These are phyloP conservation scores for Globisporangium perplexum DNA, from an alignment of 352 stramenopile genomes.

Conservation along the genomic window DNA sequence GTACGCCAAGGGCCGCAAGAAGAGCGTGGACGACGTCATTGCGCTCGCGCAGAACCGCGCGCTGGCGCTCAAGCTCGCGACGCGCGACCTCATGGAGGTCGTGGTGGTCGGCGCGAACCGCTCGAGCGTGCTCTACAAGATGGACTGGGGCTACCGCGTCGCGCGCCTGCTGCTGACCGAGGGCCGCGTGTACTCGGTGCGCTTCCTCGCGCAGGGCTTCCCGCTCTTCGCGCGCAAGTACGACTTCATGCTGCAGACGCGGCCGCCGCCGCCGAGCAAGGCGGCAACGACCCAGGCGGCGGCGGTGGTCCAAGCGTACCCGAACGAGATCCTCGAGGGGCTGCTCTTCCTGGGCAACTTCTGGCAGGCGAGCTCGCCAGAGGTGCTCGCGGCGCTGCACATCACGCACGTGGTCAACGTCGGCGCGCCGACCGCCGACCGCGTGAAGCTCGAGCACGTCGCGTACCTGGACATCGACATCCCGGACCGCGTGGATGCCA, in stretches of 20 bases:
- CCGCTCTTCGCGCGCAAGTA: conserved; percentile 63
- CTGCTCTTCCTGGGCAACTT: conserved; percentile 79
- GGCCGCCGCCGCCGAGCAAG: conserved; percentile 2
- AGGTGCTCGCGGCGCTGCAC: conserved; percentile 41
- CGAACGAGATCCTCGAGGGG: conserved; percentile 69
- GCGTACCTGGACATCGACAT: conserved; percentile 64
- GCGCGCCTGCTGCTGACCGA: conserved; percentile 57
- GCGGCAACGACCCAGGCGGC: background rate
- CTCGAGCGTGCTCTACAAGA: conserved; percentile 41
- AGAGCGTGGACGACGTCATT: conserved; percentile 55
- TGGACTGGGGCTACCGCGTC: conserved; percentile 69
- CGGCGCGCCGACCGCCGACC: conserved; percentile 52
- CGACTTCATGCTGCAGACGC: conserved; percentile 44
- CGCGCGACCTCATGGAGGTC: conserved; percentile 64
- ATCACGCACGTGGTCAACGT: conserved; percentile 79
- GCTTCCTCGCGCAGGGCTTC: conserved; percentile 64
- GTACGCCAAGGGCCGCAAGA: conserved; percentile 19
- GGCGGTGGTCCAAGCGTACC: conserved; percentile 34
- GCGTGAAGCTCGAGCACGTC: conserved; percentile 44
- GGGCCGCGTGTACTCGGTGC: conserved; percentile 64
- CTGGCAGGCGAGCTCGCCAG: conserved; percentile 66
- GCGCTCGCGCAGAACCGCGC: conserved; percentile 23
- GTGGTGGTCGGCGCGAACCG: conserved; percentile 60
- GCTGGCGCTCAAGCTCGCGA: conserved; percentile 36
- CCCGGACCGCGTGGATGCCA: conserved; percentile 49